Evolutionary conservation across 257 asterid genomes (phyloP).

Genomic region (Vinca minor): DNA sequence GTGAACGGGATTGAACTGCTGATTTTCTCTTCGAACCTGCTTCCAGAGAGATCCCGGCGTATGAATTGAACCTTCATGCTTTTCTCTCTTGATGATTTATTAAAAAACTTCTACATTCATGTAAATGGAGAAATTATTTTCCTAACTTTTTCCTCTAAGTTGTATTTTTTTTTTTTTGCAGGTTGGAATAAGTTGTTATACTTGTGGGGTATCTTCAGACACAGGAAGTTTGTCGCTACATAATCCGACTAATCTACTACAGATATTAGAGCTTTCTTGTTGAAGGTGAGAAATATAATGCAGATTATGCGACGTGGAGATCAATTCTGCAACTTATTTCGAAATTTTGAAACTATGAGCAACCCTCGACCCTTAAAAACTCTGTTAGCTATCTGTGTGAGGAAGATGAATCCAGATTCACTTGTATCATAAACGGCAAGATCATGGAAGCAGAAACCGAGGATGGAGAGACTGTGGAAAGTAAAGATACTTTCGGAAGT

Average conservation of each 20-base stretch:
- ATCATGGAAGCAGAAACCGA: not conserved
- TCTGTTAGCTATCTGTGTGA: not conserved
- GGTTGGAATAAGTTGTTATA: constrained; percentile 21
- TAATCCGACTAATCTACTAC: not conserved
- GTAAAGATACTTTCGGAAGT: no score
- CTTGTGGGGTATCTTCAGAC: constrained; percentile 19
- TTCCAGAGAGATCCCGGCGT: constrained; percentile 17
- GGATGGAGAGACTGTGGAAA: no score
- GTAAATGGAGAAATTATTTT: not conserved
- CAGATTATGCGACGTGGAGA: not conserved
- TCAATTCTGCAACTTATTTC: not conserved
- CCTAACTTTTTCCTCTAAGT: no score
- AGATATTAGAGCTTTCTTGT: not conserved
- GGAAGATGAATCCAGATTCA: not conserved
- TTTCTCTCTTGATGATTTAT: no score
- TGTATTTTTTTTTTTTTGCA: not conserved
- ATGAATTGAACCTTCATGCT: constrained; percentile 3
- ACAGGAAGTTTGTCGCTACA: not conserved
- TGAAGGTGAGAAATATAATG: not conserved
- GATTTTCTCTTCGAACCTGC: constrained; percentile 19
- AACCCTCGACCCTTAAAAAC: no score
- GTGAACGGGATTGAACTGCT: constrained; percentile 16
- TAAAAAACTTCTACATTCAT: no score
- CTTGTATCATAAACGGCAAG: not conserved
- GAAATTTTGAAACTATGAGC: not conserved